Base-by-base conservation (phyloP, 352 stramenopile species). In the Phytophthora rubi region DNA sequence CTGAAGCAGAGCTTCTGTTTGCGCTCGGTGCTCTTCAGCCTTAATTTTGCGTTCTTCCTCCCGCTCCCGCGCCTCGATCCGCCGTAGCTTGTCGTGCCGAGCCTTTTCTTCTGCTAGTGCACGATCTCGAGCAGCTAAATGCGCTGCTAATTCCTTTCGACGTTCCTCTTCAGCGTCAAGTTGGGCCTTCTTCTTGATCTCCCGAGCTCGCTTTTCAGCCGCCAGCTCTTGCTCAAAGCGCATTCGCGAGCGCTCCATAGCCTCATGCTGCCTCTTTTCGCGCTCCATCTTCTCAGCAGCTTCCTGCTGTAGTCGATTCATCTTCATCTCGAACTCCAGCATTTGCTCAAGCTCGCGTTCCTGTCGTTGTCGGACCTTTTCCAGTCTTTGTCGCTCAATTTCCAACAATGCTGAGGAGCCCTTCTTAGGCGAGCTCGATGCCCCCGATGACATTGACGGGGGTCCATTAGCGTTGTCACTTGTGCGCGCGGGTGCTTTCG, bases 301-400 rank as follows among this genome's bases (percentile, higher is more conserved):
- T 59, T 92, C 83, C 59, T 95, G 79, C 57, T 97, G 89, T 16
- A 96, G 75, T 49, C 84, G 81, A 69, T 81, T 93, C 88, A 95
- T 93, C 64, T 97, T 97, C 60, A 96, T 91, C 70, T 97, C 91
- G 57, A 96, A 97, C 47, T 92, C 83, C n/a, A 97, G 81, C 86
- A 97, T 95, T 82, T 97, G 91, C 58, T 95, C 89, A 0, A 98
- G 71, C 53, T 95, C 88, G 1, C 84, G 83, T 58, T 96, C 84
- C 71, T 95, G 87, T 2, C 87, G 83, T 12, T 83, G 71, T 52
- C 86, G 80, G 18, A 96, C 73, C 51, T 96, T 96, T 56, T 93
- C 86, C 2, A 96, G 75, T 28, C 89, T 75, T 32, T 83, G 75
- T 6, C 83, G 68, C 63, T 96, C 89, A 32, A 94, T 79, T 9